A percentile compares a stretch with the other conserved stretches of the same genome.
Conservation (phyloP, 1,284 basidiomycete species). For the Phenoliferia sp. region DNA sequence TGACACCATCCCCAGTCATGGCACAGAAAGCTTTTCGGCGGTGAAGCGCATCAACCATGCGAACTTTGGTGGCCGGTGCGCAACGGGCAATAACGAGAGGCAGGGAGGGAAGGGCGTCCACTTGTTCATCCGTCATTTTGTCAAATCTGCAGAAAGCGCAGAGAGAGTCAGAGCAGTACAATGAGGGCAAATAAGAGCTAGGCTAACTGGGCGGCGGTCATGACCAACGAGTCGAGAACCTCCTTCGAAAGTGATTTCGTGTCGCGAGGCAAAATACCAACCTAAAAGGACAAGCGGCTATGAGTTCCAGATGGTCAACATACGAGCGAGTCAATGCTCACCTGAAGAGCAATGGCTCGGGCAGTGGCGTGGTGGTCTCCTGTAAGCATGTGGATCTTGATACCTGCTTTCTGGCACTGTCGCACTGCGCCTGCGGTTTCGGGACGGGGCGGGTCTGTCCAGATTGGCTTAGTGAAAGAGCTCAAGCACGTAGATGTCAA, state of each 20-base stretch:
- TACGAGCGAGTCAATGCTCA: neutral
- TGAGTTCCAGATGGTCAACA: neutral
- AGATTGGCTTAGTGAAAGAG: neutral
- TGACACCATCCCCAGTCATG: constrained; percentile 51
- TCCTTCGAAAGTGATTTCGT: constrained; percentile 24
- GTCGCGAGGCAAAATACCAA: constrained; percentile 53
- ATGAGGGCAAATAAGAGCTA: neutral
- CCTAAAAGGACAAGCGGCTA: constrained; percentile 25
- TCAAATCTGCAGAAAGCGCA: constrained; percentile 59
- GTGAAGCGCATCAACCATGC: constrained; percentile 58
- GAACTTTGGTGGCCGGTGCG: constrained; percentile 48
- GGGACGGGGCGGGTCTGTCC: constrained; percentile 60
- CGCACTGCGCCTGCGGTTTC: constrained; percentile 60
- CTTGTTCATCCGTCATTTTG: constrained; percentile 56
- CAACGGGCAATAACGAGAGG: constrained; percentile 59
- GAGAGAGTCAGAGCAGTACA: constrained; percentile 33
- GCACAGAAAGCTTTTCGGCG: constrained; percentile 42
- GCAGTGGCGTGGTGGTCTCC: constrained; percentile 47
- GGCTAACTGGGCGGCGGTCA: constrained; percentile 26
- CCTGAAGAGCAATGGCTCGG: constrained; percentile 39
- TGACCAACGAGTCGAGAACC: constrained; percentile 25
- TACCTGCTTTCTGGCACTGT: constrained; percentile 59
- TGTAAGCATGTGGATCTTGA: constrained; percentile 62
- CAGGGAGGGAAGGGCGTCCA: constrained; percentile 53
- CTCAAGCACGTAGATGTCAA: neutral